phyloP scores from a whole-genome alignment of 495 filamentous ascomycete species.

The Aspergillus sclerotioniger region DNA sequence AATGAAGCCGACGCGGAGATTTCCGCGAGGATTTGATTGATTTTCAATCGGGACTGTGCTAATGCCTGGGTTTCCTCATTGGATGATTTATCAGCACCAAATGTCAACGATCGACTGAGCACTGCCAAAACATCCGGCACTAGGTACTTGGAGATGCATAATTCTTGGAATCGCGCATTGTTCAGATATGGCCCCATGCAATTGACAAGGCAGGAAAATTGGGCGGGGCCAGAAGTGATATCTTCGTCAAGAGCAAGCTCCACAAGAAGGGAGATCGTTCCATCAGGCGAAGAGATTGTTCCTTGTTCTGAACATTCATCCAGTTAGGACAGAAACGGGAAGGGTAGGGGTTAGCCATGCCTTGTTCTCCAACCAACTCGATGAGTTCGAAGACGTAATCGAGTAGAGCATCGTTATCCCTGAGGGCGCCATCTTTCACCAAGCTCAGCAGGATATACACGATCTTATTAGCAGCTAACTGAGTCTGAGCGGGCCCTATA shows the following conservation, averaged over 20 bases:
- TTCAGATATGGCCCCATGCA: conserved; percentile 36
- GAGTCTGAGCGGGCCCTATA: conserved; percentile 52
- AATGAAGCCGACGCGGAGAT: conserved; percentile 60
- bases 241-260: conserved; percentile 28
- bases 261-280: conserved; percentile 39
- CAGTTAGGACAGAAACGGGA: conserved; percentile 4
- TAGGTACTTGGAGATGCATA: conserved; percentile 37
- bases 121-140: conserved; percentile 33
- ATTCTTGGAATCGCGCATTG: conserved; percentile 39
- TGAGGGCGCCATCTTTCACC: conserved; percentile 32
- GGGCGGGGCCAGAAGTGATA: conserved; percentile 25
- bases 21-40: conserved; percentile 61
- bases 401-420: conserved; percentile 33
- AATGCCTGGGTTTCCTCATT: conserved; percentile 52
- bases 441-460: conserved; percentile 42
- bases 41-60: conserved; percentile 50
- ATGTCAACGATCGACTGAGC: conserved; percentile 30
- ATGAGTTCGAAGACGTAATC: conserved; percentile 41
- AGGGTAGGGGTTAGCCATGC: conserved; percentile 18
- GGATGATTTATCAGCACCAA: conserved; percentile 27
- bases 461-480: conserved; percentile 59
- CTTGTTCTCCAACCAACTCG: conserved; percentile 43
- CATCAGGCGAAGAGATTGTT: conserved; percentile 38
- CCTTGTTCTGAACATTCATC: conserved; percentile 29
- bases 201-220: conserved; percentile 35